Evolutionary conservation across 306 rosid species (phyloP).

Genomic region (Herpetospermum pedunculosum): DNA sequence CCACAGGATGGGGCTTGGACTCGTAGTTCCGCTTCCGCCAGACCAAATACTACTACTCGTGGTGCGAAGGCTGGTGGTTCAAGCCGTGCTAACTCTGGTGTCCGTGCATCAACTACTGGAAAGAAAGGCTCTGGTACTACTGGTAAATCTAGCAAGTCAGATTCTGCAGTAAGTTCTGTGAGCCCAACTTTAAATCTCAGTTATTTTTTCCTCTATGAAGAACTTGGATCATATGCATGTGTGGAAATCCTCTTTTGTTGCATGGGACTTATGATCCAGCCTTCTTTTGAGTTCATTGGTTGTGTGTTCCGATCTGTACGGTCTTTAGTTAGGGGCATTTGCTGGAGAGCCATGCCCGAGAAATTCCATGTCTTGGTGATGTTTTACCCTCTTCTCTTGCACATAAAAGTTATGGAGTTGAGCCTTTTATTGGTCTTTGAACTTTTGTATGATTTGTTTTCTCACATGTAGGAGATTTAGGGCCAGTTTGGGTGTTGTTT

Average conservation of each 20-base stretch:
- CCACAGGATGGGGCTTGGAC: conserved; percentile 81
- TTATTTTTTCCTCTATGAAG: background rate
- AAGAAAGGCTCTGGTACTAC: conserved; percentile 42
- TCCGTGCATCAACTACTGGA: conserved; percentile 44
- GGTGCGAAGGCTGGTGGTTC: conserved; percentile 50
- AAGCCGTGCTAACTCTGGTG: conserved; percentile 44
- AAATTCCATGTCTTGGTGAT: background rate
- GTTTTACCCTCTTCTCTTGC: background rate
- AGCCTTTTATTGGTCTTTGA: background rate
- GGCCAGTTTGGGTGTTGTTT: background rate
- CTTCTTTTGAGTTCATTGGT: conserved; percentile 1
- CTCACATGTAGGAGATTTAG: background rate
- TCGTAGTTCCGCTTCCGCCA: conserved; percentile 46
- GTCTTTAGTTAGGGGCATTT: background rate
- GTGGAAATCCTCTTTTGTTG: background rate
- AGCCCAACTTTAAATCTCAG: background rate
- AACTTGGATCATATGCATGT: background rate
- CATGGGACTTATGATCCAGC: background rate
- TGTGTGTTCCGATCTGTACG: background rate
- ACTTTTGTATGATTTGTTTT: background rate
- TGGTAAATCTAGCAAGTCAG: conserved; percentile 59
- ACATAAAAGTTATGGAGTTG: background rate
- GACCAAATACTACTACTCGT: conserved; percentile 43
- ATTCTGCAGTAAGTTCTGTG: conserved; percentile 43
- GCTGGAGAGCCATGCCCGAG: background rate